Evolutionary conservation across 441 rosid genomes (phyloP), one percentile per base, ranked within the genome.

Genomic region (Metrosideros polymorpha): DNA sequence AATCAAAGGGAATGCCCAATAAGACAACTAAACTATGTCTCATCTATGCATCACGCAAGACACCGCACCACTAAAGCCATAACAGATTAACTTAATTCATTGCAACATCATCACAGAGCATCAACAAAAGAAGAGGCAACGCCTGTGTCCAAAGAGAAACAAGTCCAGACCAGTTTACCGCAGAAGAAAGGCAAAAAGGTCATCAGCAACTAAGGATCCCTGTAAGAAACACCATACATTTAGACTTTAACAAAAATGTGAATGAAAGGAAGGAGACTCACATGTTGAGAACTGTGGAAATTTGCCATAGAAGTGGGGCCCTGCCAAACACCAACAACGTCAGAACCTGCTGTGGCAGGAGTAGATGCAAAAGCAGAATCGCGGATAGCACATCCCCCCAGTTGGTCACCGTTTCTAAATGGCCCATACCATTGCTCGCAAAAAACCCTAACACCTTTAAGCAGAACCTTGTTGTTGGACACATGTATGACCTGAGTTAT

Each of bases 351-450:
- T 24, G 90, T 79, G 84, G 95, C 87, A 85, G 93, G 90, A 55
- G 96, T 93, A 50, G 98, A 92, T 79, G 99, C 99, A 90, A 97
- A 97, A 39, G 94, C 94, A 55, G 98, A 91, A 91, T 94, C 97
- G 30, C 94, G 91, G 42, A 94, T 93, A 15, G 98, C 93, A 86
- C 98, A 95, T 87, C 98, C 98, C 55, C 99, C 99, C 6, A 95
- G 90, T 87, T 95, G 96, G 51, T 96, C 98, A 43, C 98, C 99
- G 82, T 96, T 91, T 90, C 96, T 93, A 90, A 93, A 97, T 13
- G 98, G 97, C 71, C 99, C 98, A 71, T 95, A 90, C 99, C 98
- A 96, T 77, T 89, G 96, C 92, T 97, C 98, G 25, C 94, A 82
- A 82, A 94, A 97, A 49, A 96, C 96, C 83, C 89, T 90, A 84